Percentiles rank a stretch among this genome's conserved stretches.
Evolutionary conservation across 129 eudicot species (phyloP).

Genomic region (Pittosporum tobira): DNA sequence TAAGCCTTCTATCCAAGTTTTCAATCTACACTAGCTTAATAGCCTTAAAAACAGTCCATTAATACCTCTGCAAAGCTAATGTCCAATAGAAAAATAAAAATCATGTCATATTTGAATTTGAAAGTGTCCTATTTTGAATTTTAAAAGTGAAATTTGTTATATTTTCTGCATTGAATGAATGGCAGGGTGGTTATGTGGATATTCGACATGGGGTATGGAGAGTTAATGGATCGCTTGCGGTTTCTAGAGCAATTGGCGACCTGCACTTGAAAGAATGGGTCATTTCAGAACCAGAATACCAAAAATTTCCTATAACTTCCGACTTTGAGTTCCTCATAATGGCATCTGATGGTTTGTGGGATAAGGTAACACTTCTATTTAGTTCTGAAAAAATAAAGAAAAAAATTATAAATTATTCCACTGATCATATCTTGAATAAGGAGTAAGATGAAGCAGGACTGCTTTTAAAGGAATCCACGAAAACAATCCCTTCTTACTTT

Average conservation of each 20-base stretch:
- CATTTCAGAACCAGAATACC: slow-evolving; percentile 28
- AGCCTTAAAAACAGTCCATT: too few species aligned
- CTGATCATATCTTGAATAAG: too few species aligned
- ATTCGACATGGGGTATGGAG: slow-evolving; percentile 27
- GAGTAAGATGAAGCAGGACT: too few species aligned
- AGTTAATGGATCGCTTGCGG: slow-evolving; percentile 33
- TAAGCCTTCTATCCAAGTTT: slow-evolving; percentile 7
- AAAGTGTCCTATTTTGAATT: too few species aligned
- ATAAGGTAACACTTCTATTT: slow-evolving; percentile 19
- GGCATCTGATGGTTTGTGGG: slow-evolving; percentile 48
- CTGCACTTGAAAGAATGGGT: slow-evolving; percentile 24
- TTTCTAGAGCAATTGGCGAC: slow-evolving; percentile 36
- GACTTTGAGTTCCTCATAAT: slow-evolving; percentile 31
- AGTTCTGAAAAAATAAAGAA: too few species aligned
- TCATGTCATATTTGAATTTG: too few species aligned
- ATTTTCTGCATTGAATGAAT: too few species aligned
- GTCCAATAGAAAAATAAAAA: too few species aligned
- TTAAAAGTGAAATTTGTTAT: too few species aligned
- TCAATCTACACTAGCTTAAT: too few species aligned
- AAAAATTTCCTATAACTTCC: slow-evolving; percentile 12
- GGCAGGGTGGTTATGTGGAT: slow-evolving; percentile 34
- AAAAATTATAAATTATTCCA: neutral
- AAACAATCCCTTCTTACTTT: neutral
- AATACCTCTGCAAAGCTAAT: too few species aligned
- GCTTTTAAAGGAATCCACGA: too few species aligned